These are phyloP conservation scores for Talaromyces thailandensis DNA, from an alignment of 495 filamentous ascomycete genomes.

Conservation along the genomic window DNA sequence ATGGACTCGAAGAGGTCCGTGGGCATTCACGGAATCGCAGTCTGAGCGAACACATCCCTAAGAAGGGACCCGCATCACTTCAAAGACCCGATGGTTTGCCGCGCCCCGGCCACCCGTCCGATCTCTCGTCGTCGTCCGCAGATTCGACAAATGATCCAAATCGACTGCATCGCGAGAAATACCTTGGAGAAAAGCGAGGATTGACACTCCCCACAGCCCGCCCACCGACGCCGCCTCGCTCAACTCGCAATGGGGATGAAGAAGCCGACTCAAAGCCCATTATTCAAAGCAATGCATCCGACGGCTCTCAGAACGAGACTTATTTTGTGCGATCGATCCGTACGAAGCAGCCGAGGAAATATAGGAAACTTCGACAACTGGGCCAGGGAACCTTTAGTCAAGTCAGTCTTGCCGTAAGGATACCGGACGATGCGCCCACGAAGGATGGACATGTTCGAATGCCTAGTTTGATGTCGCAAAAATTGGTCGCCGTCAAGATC, in stretches of 20 bases:
- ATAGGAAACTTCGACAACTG: slow-evolving; percentile 67
- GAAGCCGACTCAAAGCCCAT: slow-evolving; percentile 21
- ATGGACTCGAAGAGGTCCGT: slow-evolving; percentile 21
- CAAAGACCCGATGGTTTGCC: slow-evolving; percentile 65
- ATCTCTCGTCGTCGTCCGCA: slow-evolving; percentile 30
- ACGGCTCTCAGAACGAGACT: slow-evolving; percentile 23
- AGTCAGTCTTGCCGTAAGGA: slow-evolving; percentile 76
- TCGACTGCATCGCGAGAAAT: slow-evolving; percentile 67
- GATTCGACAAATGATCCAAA: slow-evolving; percentile 28
- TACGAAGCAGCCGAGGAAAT: slow-evolving; percentile 41
- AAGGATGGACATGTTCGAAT: slow-evolving; percentile 24
- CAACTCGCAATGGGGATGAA: slow-evolving; percentile 38
- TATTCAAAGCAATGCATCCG: slow-evolving; percentile 13
- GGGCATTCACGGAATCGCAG: slow-evolving; percentile 62
- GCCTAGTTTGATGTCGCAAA: slow-evolving; percentile 39
- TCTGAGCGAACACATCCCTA: slow-evolving; percentile 78
- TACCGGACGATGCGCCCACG: slow-evolving; percentile 15
- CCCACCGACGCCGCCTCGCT: slow-evolving; percentile 68
- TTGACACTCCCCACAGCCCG: slow-evolving; percentile 46
- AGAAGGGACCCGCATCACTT: slow-evolving; percentile 54
- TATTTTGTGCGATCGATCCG: slow-evolving; percentile 38
- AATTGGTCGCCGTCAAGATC: slow-evolving; percentile 88
- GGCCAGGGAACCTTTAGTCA: slow-evolving; percentile 95
- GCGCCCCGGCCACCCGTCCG: slow-evolving; percentile 36
- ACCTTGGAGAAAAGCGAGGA: slow-evolving; percentile 70